Evolutionary conservation across 257 asterid species (phyloP).

Genomic region (Penstemon newberryi): DNA sequence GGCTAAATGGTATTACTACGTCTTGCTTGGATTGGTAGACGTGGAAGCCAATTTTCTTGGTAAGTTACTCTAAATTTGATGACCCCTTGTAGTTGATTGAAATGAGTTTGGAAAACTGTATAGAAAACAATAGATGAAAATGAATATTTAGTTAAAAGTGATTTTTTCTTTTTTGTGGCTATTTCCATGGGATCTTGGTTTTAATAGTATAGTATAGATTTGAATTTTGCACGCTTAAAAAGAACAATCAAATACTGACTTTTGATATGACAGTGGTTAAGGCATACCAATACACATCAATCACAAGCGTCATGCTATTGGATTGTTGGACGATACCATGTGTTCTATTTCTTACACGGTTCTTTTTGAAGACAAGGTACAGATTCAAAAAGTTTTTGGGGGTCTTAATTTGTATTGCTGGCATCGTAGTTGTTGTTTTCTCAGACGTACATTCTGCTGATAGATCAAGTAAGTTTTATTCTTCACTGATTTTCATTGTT

Average conservation of each 20-base stretch:
- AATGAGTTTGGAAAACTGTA: neutral
- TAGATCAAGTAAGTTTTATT: slow-evolving; percentile 59
- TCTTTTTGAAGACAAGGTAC: slow-evolving; percentile 80
- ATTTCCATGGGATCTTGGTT: too few species aligned
- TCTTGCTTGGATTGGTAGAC: slow-evolving; percentile 78
- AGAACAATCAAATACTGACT: neutral
- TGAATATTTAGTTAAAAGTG: neutral
- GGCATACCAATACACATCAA: slow-evolving; percentile 91
- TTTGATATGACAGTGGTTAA: slow-evolving; percentile 69
- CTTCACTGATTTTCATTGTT: neutral
- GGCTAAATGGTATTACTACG: slow-evolving; percentile 90
- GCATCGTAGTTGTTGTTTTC: slow-evolving; percentile 72
- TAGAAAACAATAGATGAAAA: neutral
- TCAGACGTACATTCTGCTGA: slow-evolving; percentile 88
- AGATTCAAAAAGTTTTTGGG: slow-evolving; percentile 59
- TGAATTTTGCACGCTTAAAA: too few species aligned
- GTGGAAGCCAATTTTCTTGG: slow-evolving; percentile 97
- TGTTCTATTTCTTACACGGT: slow-evolving; percentile 83
- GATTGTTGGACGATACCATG: slow-evolving; percentile 98
- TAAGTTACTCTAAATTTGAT: slow-evolving; percentile 33
- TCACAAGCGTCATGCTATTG: slow-evolving; percentile 91
- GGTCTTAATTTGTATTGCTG: slow-evolving; percentile 68
- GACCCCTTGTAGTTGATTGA: slow-evolving; percentile 1
- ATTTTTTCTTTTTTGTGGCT: too few species aligned
- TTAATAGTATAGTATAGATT: too few species aligned